Conservation (phyloP, 2,329 filamentous ascomycete genomes). For the Alternaria incomplexa region DNA sequence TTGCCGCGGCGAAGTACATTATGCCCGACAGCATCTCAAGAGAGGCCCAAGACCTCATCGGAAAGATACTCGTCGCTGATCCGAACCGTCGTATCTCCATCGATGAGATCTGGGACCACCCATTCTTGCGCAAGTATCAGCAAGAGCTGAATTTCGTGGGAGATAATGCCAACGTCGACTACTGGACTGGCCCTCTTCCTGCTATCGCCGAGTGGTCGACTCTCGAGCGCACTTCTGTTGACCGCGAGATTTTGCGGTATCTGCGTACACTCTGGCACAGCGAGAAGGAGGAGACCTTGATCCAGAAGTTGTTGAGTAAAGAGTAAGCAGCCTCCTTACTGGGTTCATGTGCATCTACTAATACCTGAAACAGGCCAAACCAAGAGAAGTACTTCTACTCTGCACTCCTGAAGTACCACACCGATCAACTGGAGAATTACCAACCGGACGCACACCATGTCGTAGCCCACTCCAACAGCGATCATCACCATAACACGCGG, state of each 20-base stretch:
- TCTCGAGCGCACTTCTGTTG: slow-evolving; percentile 70
- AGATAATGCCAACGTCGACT: slow-evolving; percentile 57
- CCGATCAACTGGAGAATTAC: slow-evolving; percentile 87
- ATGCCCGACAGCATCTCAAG: slow-evolving; percentile 60
- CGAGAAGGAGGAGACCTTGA: slow-evolving; percentile 73
- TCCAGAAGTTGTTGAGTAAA: slow-evolving; percentile 66
- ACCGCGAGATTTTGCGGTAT: slow-evolving; percentile 81
- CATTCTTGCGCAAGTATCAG: slow-evolving; percentile 83
- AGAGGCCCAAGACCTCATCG: slow-evolving; percentile 79
- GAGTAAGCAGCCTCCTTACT: slow-evolving; percentile 42
- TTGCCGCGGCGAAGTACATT: slow-evolving; percentile 57
- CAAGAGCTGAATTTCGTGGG: slow-evolving; percentile 70
- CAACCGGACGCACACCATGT: slow-evolving; percentile 65
- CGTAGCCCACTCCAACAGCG: slow-evolving; percentile 83
- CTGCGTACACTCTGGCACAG: slow-evolving; percentile 92
- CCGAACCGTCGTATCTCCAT: slow-evolving; percentile 81
- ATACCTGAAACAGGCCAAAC: slow-evolving; percentile 66
- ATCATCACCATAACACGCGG: slow-evolving; percentile 69
- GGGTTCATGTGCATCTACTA: neutral
- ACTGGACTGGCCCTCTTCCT: slow-evolving; percentile 61
- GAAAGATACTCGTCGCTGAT: slow-evolving; percentile 77
- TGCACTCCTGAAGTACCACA: slow-evolving; percentile 79
- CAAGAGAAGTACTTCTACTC: slow-evolving; percentile 95
- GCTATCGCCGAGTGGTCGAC: slow-evolving; percentile 68
- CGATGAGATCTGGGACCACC: slow-evolving; percentile 82